Evolutionary conservation across 2,329 filamentous ascomycete species (phyloP), one percentile per base, ranked within the genome.

Genomic region (Leptographium galeiforme): DNA sequence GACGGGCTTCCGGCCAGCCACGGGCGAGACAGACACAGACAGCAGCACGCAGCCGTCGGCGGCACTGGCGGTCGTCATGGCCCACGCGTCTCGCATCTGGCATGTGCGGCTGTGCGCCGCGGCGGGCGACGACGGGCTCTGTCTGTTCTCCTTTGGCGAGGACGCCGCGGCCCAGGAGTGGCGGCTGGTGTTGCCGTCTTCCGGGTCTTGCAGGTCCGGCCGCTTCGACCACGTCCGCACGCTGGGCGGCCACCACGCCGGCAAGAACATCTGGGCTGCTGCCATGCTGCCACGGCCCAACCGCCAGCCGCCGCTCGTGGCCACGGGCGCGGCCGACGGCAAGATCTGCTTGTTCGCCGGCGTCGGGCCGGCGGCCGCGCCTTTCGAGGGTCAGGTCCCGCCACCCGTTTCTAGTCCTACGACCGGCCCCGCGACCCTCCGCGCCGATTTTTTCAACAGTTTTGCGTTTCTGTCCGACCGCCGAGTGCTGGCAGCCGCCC

Each of bases 61-160:
- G 48, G 76, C 75, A 36, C 61, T 94, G 14, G 86, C 87, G 0
- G 79, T 82, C 46, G 82, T 77, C 2, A 95, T 93, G 85, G 91
- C 86, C 0, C 93, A 98, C 67, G 69, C 78, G 4, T 95, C 91
- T 8, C 80, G 93, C 55, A 95, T 98, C 59, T 98, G 93, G 93
- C 78, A 81, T 47, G 81, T 95, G 10, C 76, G 78, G 53, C 93
- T 96, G 62, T 41, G 59, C 49, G 38, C 56, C 6, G 19, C 47
- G 2, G 46, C 18, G 16, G n/a, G 10, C 12, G 16, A 45, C 48
- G 39, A 39, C 43, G 36, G 25, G 25, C 32, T 60, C 11, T 6
- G 38, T 11, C 62, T 95, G 1, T 75, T 88, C 43, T 95, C 91
- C 0, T 86, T 89, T 59, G 89, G 90, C 12, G 90, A 96, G 67